These are phyloP conservation scores for Epichloe typhina DNA, from an alignment of 2,329 filamentous ascomycete genomes.

Conservation along the genomic window DNA sequence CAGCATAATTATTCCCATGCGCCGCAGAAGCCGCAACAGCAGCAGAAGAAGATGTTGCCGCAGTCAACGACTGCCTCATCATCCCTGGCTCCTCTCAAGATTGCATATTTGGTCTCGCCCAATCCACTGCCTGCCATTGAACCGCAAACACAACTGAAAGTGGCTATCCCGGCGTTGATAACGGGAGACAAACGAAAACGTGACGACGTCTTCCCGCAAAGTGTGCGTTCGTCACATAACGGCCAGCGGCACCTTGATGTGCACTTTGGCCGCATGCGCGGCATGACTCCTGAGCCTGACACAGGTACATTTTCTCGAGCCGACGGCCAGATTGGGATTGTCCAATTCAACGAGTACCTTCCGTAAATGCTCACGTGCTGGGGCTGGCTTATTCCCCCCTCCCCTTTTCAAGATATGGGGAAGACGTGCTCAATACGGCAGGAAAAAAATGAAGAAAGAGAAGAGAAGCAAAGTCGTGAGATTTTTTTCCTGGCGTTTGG, in stretches of 20 bases:
- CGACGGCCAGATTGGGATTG: constrained; percentile 18
- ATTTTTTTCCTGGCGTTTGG: neutral
- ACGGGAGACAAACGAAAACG: constrained; percentile 26
- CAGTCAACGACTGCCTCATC: constrained; percentile 8
- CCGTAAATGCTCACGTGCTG: neutral
- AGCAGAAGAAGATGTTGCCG: neutral
- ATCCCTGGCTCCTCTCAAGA: constrained; percentile 25
- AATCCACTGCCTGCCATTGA: constrained; percentile 19
- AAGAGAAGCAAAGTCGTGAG: neutral
- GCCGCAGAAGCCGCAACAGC: neutral
- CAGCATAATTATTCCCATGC: neutral
- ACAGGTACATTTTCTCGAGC: constrained; percentile 23
- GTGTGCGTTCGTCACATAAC: constrained; percentile 20
- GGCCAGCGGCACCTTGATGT: constrained; percentile 24
- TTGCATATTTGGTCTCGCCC: constrained; percentile 21
- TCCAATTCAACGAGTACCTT: constrained; percentile 19
- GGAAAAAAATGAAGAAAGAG: neutral
- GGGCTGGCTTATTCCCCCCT: neutral
- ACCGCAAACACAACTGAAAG: constrained; percentile 16
- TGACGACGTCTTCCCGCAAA: constrained; percentile 21
- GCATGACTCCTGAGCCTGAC: constrained; percentile 16
- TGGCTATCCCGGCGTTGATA: constrained; percentile 10
- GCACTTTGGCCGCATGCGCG: constrained; percentile 15
- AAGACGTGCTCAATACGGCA: too few species aligned
- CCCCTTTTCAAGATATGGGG: neutral